Evolutionary conservation across 352 stramenopile species (phyloP).

Genomic region (Globisporangium recalcitrans): DNA sequence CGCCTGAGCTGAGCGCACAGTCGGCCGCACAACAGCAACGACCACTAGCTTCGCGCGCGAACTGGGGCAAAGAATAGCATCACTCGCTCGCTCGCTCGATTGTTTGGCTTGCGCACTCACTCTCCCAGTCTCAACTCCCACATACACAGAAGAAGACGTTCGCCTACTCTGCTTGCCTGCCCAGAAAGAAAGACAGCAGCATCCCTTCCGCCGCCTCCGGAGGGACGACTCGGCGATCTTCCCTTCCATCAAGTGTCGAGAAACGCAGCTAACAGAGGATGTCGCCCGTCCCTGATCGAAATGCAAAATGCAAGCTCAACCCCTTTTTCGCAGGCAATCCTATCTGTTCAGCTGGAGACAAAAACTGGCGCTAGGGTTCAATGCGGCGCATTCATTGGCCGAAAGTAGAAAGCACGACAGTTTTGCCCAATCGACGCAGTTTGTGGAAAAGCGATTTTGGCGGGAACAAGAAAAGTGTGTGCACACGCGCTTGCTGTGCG

Average conservation of each 20-base stretch:
- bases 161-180: background rate
- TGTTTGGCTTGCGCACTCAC: background rate
- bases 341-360: constrained; percentile 11
- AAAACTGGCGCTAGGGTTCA: constrained; percentile 5
- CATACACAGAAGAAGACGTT: constrained; percentile 10
- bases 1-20: background rate
- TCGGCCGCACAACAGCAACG: background rate
- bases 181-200: constrained; percentile 3
- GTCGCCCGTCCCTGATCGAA: background rate
- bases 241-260: too few species aligned
- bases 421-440: background rate
- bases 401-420: background rate
- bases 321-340: constrained; percentile 1
- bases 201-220: background rate
- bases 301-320: constrained; percentile 2
- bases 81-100: constrained; percentile 3
- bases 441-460: background rate
- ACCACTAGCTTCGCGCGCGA: constrained; percentile 9
- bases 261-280: too few species aligned
- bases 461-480: constrained; percentile 9
- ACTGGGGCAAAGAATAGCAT: constrained; percentile 12
- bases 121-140: background rate
- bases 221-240: background rate
- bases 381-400: background rate
- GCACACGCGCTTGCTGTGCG: constrained; percentile 1